Evolutionary conservation across 148 eudicot species (phyloP), one percentile per base, ranked within the genome.

Genomic region (Salicornia ramosissima): DNA sequence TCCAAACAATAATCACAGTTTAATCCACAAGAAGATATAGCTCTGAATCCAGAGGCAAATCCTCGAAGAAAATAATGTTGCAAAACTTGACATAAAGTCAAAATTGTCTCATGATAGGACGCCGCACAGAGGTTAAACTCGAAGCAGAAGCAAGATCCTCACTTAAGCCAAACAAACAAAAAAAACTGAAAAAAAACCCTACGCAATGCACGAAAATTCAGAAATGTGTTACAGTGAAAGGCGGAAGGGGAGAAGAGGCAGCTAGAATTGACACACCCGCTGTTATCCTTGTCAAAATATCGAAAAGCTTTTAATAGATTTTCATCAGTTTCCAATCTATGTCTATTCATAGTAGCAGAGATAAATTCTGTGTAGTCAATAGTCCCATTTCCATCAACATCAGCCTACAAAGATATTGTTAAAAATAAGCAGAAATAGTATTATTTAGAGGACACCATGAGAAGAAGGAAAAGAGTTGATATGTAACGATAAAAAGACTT

Each of bases 281-380:
- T 92, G 63, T 69, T 76, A 74, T 92, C 97, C 79, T 76, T 85
- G 74, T 92, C 97, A 73, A 92, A 92, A 73, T 83, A 85, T 77
- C 73, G 88, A 80, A 92, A 92, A 60, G 97, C 97, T 71, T 85
- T 92, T 62, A 74, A 74, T 6, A 92, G 78, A 79, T 92, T 87
- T 63, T 92, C 97, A 61, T 92, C 96, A 49, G 82, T 83, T 77
- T 92, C 96, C 60, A 92, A 53, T 75, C 76, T 82, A 77, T 92
- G 96, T 73, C 93, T 81, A 70, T 90, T 86, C 97, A 92, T 92
- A 33, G 96, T 92, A 31, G 89, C 97, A 42, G 97, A 84, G 70
- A 88, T 80, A 45, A 92, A 92, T 74, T 92, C 97, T 12, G 89
- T 78, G 74, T 88, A 87, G 74, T 92, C 97, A 64, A 92, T 92